phyloP scores from a whole-genome alignment of 495 filamentous ascomycete genomes.

The Xylaria nigripes region DNA sequence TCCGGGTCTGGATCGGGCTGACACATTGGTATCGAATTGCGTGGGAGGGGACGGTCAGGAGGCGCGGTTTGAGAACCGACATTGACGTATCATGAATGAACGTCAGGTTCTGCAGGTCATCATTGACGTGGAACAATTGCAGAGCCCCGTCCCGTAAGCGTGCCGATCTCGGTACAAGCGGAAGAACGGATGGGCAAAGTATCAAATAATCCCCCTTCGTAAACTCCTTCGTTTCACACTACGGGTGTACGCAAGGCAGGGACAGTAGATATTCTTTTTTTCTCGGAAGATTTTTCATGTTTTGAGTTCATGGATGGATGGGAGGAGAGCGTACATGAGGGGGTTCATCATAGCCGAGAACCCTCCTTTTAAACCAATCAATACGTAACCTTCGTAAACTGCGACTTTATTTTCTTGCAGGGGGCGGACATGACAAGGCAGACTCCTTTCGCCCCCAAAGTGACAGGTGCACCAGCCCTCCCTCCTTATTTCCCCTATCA shows the following conservation, averaged over 20 bases:
- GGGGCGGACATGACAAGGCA: not conserved
- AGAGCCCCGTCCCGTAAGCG: too few relatives aligned
- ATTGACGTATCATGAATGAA: too few relatives aligned
- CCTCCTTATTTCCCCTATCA: slow-evolving; percentile 1
- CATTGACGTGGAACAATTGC: too few relatives aligned
- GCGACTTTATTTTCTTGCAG: slow-evolving; percentile 14
- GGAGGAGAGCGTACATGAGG: slow-evolving; percentile 7
- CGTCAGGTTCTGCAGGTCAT: too few relatives aligned
- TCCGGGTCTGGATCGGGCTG: too few relatives aligned
- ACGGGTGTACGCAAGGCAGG: not conserved
- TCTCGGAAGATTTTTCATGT: slow-evolving; percentile 6
- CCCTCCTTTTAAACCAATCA: slow-evolving; percentile 20
- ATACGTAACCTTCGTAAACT: slow-evolving; percentile 28
- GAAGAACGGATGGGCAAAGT: not conserved
- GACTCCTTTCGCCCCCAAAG: not conserved
- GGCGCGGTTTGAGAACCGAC: too few relatives aligned
- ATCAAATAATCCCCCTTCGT: too few relatives aligned
- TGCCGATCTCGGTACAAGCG: too few relatives aligned
- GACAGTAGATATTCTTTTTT: not conserved
- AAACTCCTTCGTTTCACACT: not conserved
- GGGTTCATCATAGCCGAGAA: not conserved
- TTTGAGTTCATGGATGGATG: slow-evolving; percentile 25
- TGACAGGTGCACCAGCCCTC: not conserved
- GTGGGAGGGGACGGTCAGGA: too few relatives aligned
- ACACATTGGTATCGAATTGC: too few relatives aligned